Evolutionary conservation across 1,139 yeast genomes (phyloP).

Genomic region (Hyphopichia khmerensis): DNA sequence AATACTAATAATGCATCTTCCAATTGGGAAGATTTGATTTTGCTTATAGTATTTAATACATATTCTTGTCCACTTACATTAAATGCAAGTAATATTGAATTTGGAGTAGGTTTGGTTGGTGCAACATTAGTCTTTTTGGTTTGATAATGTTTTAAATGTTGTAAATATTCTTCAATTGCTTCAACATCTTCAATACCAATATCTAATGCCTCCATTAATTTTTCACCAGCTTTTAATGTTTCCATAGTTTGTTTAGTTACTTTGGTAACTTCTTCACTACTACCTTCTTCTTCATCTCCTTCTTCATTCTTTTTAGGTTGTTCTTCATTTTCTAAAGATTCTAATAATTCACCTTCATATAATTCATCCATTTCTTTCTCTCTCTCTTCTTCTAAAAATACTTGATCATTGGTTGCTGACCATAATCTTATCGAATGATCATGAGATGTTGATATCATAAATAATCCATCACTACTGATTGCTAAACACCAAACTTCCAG

Average conservation of each 20-base stretch:
- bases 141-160: slow-evolving; percentile 31
- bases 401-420: slow-evolving; percentile 91
- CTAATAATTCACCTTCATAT: slow-evolving; percentile 74
- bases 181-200: slow-evolving; percentile 73
- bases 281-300: slow-evolving; percentile 44
- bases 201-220: slow-evolving; percentile 88
- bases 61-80: slow-evolving; percentile 73
- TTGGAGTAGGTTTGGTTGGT: slow-evolving; percentile 60
- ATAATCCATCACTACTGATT: slow-evolving; percentile 67
- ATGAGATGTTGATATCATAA: slow-evolving; percentile 85
- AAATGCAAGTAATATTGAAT: slow-evolving; percentile 71
- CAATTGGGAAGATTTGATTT: slow-evolving; percentile 78
- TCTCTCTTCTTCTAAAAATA: slow-evolving; percentile 91
- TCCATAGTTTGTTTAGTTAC: slow-evolving; percentile 87
- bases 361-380: slow-evolving; percentile 93
- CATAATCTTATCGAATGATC: slow-evolving; percentile 91
- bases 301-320: slow-evolving; percentile 17
- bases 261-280: slow-evolving; percentile 57
- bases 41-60: slow-evolving; percentile 66
- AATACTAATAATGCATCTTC: slow-evolving; percentile 90
- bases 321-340: slow-evolving; percentile 65
- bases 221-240: slow-evolving; percentile 93
- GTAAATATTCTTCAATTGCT: slow-evolving; percentile 49
- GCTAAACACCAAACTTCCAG: slow-evolving; percentile 92
- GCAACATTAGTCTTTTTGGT: slow-evolving; percentile 40